phyloP scores from a whole-genome alignment of 495 filamentous ascomycete genomes.

The Extremus antarcticus region DNA sequence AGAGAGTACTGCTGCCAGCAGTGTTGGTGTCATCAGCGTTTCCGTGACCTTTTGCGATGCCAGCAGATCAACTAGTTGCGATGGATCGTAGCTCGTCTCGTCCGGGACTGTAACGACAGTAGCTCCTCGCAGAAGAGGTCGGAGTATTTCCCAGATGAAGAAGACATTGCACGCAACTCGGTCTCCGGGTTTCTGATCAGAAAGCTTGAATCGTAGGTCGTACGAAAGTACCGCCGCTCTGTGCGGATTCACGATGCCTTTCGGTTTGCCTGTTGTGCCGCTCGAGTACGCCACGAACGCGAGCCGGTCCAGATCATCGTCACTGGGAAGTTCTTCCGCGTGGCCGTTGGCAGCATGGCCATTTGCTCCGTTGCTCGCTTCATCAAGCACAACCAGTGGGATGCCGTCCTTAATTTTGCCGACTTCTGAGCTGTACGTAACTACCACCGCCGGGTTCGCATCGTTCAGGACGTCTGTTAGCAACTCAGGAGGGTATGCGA shows the following conservation, averaged over 20 bases:
- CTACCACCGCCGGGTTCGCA: conserved; percentile 48
- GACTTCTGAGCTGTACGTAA: conserved; percentile 46
- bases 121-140: conserved; percentile 56
- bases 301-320: conserved; percentile 52
- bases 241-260: conserved; percentile 60
- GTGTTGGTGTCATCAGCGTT: conserved; percentile 64
- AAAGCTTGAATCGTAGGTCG: conserved; percentile 49
- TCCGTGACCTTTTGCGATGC: conserved; percentile 48
- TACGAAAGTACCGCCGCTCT: conserved; percentile 55
- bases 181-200: conserved; percentile 51
- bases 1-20: conserved; percentile 52
- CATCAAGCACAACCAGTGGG: conserved; percentile 47
- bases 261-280: conserved; percentile 57
- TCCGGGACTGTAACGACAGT: conserved; percentile 57
- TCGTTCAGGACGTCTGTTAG: conserved; percentile 57
- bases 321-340: conserved; percentile 33
- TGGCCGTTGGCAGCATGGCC: conserved; percentile 14
- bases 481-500: conserved; percentile 55
- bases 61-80: conserved; percentile 53
- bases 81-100: conserved; percentile 57
- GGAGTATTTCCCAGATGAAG: conserved; percentile 64
- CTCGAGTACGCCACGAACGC: conserved; percentile 58
- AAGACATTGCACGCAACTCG: conserved; percentile 66
- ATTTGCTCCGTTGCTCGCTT: conserved; percentile 9
- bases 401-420: conserved; percentile 45